These are phyloP conservation scores for Solanum peruvianum DNA, from an alignment of 257 asterid species.

Conservation along the genomic window DNA sequence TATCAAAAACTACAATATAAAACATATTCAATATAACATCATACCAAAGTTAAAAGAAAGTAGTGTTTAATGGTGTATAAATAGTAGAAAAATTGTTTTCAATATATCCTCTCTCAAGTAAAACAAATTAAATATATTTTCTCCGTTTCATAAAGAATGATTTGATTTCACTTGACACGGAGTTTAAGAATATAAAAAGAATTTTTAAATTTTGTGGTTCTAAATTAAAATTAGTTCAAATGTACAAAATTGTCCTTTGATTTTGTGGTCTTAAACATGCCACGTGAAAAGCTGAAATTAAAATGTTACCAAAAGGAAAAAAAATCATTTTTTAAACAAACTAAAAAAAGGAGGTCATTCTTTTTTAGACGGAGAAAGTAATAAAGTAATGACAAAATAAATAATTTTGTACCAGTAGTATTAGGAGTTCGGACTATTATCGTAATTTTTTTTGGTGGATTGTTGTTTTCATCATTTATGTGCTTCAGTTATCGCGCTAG, in stretches of 20 bases:
- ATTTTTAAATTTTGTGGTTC: accelerated
- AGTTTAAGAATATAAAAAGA: no score
- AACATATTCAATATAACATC: background rate
- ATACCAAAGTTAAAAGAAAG: no score
- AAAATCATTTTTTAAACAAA: accelerated
- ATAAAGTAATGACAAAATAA: background rate
- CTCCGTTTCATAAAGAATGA: no score
- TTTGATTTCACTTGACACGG: accelerated
- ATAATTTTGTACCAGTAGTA: background rate
- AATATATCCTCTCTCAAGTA: background rate
- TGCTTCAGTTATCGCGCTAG: background rate
- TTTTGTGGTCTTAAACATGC: accelerated
- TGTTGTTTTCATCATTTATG: background rate
- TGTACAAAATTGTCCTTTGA: no score
- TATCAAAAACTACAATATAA: background rate
- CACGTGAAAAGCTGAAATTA: no score
- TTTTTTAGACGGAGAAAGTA: no score
- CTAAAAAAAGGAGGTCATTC: no score
- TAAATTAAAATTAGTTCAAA: no score
- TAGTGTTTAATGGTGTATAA: no score
- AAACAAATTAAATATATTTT: background rate
- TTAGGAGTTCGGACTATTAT: background rate
- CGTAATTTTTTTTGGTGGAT: background rate
- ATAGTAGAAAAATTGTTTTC: no score
- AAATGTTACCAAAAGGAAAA: no score